Percentiles rank a stretch among this genome's conserved stretches.
Evolutionary conservation across 2,329 filamentous ascomycete species (phyloP).

Genomic region (Zymoseptoria tritici): DNA sequence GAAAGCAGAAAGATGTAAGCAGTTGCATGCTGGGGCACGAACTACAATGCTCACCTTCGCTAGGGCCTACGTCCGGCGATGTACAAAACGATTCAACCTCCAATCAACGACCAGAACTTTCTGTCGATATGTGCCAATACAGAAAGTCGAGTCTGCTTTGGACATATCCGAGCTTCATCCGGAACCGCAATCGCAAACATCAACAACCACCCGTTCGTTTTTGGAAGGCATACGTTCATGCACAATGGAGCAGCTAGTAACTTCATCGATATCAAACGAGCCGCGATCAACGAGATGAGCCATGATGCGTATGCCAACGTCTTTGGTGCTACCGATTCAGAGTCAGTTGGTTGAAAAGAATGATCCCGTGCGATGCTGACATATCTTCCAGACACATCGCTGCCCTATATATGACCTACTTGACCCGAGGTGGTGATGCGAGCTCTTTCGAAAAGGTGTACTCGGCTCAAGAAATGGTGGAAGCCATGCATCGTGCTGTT

Average conservation of each 20-base stretch:
- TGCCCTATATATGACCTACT: conserved; percentile 43
- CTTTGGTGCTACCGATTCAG: conserved; percentile 46
- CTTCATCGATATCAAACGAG: conserved; percentile 42
- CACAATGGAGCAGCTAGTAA: conserved; percentile 47
- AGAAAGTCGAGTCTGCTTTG: conserved; percentile 43
- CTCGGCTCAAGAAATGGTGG: conserved; percentile 35
- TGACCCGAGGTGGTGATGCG: conserved; percentile 28
- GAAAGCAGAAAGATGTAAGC: conserved; percentile 23
- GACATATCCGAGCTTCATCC: conserved; percentile 47
- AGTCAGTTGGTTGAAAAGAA: conserved; percentile 20
- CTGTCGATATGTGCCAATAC: conserved; percentile 46
- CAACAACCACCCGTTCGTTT: conserved; percentile 50
- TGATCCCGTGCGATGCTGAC: conserved; percentile 16
- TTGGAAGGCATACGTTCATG: conserved; percentile 49
- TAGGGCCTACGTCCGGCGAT: conserved; percentile 39
- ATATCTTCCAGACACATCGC: conserved; percentile 31
- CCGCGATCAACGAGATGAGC: conserved; percentile 39
- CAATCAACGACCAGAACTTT: conserved; percentile 49
- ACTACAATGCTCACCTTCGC: background rate
- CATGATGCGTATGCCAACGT: conserved; percentile 44
- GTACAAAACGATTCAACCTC: conserved; percentile 47
- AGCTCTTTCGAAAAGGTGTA: conserved; percentile 34
- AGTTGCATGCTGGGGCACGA: background rate
- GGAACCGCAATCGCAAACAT: conserved; percentile 42
- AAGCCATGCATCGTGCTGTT: conserved; percentile 37